Evolutionary conservation across 225 moss, liverwort and hornwort species (phyloP), one percentile per base, ranked within the genome.

Genomic region (Antitrichia curtipendula): DNA sequence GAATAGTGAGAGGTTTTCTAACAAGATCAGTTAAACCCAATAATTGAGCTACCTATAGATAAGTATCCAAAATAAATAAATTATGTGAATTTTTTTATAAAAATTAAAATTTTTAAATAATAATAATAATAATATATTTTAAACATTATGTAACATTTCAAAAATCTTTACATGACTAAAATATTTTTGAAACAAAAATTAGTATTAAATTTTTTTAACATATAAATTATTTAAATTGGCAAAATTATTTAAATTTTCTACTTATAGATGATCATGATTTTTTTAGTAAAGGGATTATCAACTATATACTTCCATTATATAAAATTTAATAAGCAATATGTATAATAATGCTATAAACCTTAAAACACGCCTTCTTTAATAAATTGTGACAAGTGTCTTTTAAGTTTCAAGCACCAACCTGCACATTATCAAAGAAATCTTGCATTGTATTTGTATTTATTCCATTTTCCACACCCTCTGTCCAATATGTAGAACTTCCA

Each of bases 401-500:
- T 31, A 62, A 61, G 10, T 41, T 60, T 80, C 17, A 80, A 61
- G 21, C 36, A 58, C 82, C 43, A 73, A 96, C 96, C 93, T 97
- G 95, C 16, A 95, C 96, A 73, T 75, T 93, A 87, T 96, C 91
- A 90, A 95, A 95, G 78, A 95, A 97, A 4, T 91, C 90, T 87
- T 95, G 96, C 95, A 96, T 92, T 72, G 90, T 91, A 13, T 93
- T 90, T 84, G 92, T 92, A 25, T 90, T 94, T 78, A 97, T 95
- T 9, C 93, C 97, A 50, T 84, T 87, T 75, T 98, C 96, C 3
- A 93, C 93, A 60, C 96, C 97, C 43, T 91, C 92, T 25, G 96
- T 98, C 97, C 97, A 98, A 78, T 96, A 96, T 6, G 91, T 90
- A 19, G 95, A 96, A 82, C 96, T 96, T n/a, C 97, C 95, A 45